Percentiles rank a stretch among this genome's conserved stretches.
Evolutionary conservation across 768 basidiomycete species (phyloP).

Genomic region (Pleurotus tuber-regium): DNA sequence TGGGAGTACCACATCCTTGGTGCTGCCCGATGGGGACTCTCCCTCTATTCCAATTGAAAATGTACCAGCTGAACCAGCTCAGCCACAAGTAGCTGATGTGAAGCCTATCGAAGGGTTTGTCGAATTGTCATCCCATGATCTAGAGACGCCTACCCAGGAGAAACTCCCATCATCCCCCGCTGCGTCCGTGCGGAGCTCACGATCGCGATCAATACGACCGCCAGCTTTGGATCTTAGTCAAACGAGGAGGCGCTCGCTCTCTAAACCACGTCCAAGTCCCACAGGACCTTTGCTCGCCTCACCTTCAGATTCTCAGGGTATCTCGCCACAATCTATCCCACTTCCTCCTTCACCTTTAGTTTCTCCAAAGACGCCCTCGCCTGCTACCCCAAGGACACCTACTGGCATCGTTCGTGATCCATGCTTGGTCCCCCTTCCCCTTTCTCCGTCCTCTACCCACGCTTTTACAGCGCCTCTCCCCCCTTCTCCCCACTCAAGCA

Average conservation of each 20-base stretch:
- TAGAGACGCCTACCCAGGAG: no score
- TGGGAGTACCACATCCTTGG: conserved; percentile 16
- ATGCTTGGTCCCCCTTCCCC: conserved; percentile 13
- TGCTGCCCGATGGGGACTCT: background rate
- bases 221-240: conserved; percentile 6
- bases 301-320: background rate
- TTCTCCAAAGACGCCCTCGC: conserved; percentile 10
- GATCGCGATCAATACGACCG: conserved; percentile 3
- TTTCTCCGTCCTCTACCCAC: conserved; percentile 12
- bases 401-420: conserved; percentile 18
- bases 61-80: no score
- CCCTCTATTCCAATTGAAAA: no score
- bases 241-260: background rate
- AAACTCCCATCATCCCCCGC: background rate
- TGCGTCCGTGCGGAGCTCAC: background rate
- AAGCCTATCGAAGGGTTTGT: no score
- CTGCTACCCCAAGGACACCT: conserved; percentile 13
- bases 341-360: conserved; percentile 16
- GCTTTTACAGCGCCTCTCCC: no score
- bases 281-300: conserved; percentile 5
- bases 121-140: no score
- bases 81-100: no score
- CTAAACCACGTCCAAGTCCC: conserved; percentile 2
- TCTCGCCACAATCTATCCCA: conserved; percentile 12
- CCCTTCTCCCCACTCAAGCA: no score